Base-by-base conservation (phyloP, 495 filamentous ascomycete genomes). In the Penicillium ochrochloron region DNA sequence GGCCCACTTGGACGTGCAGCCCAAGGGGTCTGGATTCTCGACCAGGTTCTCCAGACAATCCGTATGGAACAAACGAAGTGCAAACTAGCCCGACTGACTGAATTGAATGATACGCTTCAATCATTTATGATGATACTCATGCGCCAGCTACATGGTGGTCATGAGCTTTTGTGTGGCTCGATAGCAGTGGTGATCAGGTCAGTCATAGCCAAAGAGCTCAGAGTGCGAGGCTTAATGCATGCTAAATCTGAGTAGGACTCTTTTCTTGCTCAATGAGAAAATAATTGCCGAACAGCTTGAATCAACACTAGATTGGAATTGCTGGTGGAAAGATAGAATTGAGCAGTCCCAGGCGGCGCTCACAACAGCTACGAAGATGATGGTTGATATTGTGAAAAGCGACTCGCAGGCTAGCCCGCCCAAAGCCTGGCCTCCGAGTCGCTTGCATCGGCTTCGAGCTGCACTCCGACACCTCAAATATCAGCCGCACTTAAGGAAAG, bases 101-200 rank as follows among this genome's bases (percentile, higher is more conserved):
- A 60, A 35, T 35, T 52, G 14, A 33, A 60, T 37, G 33, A 52
- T 29, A 60, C 2, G 27, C 59, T 60, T 23, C 46, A 60, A 51
- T 14, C 3, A 11, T 60, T 60, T 21, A 50, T 37, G n/a, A 53
- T 60, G 46, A 17, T 11, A 0, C 31, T 60, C 44, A 53, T 60
- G 59, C 48, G 31, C 4, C 59, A 60, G n/a, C 11, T 52, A 14
- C 46, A 37, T 31, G 46, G 21, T 37, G 50, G 46, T 33, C 44
- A 53, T n/a, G 27, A 60, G 31, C 33, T 60, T 34, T 52, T 60
- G 31, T 52, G 59, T 37, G 59, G 59, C 17, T 35, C 59, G 7
- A 37, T 60, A 19, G 59, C 59, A 51, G 27, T 60, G n/a, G 46
- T 60, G 27, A 60, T 60, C 42, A 25, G 59, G 59, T 60, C 12